Evolutionary conservation across 169 alveolate species (phyloP).

Genomic region (Cryptosporidium sp.): DNA sequence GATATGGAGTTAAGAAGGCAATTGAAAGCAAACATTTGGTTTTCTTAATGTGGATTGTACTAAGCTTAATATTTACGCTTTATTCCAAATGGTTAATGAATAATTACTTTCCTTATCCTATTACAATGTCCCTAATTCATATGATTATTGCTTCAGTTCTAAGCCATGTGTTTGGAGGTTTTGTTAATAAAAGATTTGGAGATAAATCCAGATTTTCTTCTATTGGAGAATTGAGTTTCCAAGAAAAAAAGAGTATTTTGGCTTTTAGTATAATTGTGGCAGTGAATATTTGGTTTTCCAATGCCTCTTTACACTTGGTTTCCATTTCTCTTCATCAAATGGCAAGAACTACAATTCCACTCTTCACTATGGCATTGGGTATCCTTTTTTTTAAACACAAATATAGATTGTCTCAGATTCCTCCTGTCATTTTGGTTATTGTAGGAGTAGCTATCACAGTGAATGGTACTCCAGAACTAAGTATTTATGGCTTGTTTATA

Average conservation of each 20-base stretch:
- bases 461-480: constrained; percentile 45
- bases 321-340: constrained; percentile 68
- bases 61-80: constrained; percentile 51
- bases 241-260: constrained; percentile 26
- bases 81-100: constrained; percentile 64
- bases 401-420: constrained; percentile 47
- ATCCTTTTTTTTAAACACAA: constrained; percentile 19
- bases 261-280: constrained; percentile 57
- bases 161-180: constrained; percentile 10
- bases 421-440: constrained; percentile 55
- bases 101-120: constrained; percentile 72
- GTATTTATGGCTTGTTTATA: constrained; percentile 35
- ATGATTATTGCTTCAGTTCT: constrained; percentile 19
- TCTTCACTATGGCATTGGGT: constrained; percentile 71
- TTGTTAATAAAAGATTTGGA: background rate
- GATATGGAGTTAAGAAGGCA: background rate
- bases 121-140: constrained; percentile 50
- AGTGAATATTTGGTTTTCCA: constrained; percentile 72
- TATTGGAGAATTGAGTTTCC: background rate
- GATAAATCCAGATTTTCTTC: background rate
- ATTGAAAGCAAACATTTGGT: background rate
- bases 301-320: constrained; percentile 43
- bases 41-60: constrained; percentile 26
- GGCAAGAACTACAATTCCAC: constrained; percentile 70
- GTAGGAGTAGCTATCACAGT: constrained; percentile 76